Evolutionary conservation across 2,329 filamentous ascomycete genomes (phyloP).

Genomic region (Fusarium heterosporum): DNA sequence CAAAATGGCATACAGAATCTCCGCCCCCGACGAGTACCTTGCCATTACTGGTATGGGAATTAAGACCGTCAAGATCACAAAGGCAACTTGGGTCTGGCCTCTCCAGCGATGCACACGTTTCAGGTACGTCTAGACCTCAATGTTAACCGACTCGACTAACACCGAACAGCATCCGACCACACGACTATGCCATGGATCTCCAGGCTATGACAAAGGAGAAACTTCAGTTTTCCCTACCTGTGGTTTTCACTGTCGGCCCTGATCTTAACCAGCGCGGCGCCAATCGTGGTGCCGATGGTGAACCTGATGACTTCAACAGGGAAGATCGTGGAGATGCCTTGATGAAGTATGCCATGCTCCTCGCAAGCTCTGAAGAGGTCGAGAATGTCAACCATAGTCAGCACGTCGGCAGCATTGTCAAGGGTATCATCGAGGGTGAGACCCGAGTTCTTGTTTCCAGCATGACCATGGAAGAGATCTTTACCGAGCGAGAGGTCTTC

Average conservation of each 20-base stretch:
- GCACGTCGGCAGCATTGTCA: slow-evolving; percentile 87
- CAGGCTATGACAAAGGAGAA: slow-evolving; percentile 94
- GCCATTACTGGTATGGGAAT: slow-evolving; percentile 86
- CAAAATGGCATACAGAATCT: slow-evolving; percentile 72
- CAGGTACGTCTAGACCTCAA: slow-evolving; percentile 26
- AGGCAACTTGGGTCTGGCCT: slow-evolving; percentile 78
- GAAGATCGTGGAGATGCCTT: slow-evolving; percentile 72
- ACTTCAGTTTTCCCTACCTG: slow-evolving; percentile 82
- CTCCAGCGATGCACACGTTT: slow-evolving; percentile 74
- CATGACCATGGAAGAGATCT: slow-evolving; percentile 95
- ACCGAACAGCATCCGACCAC: slow-evolving; percentile 70
- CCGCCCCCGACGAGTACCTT: slow-evolving; percentile 84
- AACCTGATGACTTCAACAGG: slow-evolving; percentile 44
- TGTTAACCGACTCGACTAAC: slow-evolving; percentile 11
- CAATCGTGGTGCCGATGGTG: slow-evolving; percentile 43
- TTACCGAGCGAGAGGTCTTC: slow-evolving; percentile 80
- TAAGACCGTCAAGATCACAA: slow-evolving; percentile 79
- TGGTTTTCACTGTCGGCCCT: slow-evolving; percentile 88
- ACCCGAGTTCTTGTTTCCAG: slow-evolving; percentile 83
- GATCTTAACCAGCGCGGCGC: slow-evolving; percentile 72
- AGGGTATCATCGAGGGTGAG: slow-evolving; percentile 90
- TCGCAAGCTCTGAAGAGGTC: slow-evolving; percentile 72
- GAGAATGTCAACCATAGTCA: slow-evolving; percentile 54
- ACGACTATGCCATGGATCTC: slow-evolving; percentile 84
- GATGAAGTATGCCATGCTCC: slow-evolving; percentile 83